Evolutionary conservation across 116 monocot species (phyloP), one percentile per base, ranked within the genome.

Genomic region (Posidonia oceanica): DNA sequence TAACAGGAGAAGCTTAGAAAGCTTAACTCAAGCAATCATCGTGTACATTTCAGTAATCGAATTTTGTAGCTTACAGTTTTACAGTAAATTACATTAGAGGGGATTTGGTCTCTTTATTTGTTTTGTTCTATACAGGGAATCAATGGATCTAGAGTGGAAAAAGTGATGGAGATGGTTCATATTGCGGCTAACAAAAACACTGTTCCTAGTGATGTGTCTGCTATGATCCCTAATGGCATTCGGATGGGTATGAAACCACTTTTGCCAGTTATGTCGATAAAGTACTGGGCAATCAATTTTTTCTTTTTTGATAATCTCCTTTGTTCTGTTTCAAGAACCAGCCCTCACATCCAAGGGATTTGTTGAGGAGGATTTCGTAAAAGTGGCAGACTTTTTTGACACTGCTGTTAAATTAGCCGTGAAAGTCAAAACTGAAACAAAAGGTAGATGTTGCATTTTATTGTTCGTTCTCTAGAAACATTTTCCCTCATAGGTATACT

Each of bases 161-260:
- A 93, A 76, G 93, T 99, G 66, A 64, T 93, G 75, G 99, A 99
- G 60, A 42, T 80, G 64, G 90, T 86, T 23, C 93, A 99, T 64
- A 99, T 99, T 80, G 93, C 99, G 29, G 99, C 93, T 54, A 99
- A 99, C 65, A 99, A 99, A 69, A 99, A 99, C 61, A 93, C 99
- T 2, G 99, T 99, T 63, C 93, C 93, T 73, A 93, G 99, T 68
- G 99, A 99, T 77, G 90, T 93, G 18, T 93, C 93, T 66, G 99
- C 99, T 55, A 93, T 99, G 99, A 93, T 93, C 76, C 99, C 99
- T 69, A 93, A 93, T 54, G 99, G 99, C 71, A 88, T 99, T 61
- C 82, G 99, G 56, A 99, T 99, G 93, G 99, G 99, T 93, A 82
- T 52, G 65, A 42, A 39, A 17, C 52, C 65, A 69, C 39, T 51